phyloP scores from a whole-genome alignment of 2,329 filamentous ascomycete genomes.

The Neofusicoccum cordaticola region DNA sequence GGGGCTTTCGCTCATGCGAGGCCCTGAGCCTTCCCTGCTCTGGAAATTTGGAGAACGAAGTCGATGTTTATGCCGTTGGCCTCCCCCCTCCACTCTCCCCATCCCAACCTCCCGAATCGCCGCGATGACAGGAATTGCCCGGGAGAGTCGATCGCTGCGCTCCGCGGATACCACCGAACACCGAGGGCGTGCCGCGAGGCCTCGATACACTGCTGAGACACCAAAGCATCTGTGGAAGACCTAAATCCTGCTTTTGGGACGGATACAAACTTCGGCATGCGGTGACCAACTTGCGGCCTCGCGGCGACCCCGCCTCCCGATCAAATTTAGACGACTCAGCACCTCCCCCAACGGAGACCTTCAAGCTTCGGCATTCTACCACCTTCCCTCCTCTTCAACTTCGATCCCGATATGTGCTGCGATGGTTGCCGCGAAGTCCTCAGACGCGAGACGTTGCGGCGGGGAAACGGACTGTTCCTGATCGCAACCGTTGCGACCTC shows the following conservation, averaged over 20 bases:
- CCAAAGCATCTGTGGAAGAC: not conserved
- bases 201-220: constrained; percentile 9
- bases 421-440: not conserved
- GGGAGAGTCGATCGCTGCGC: not conserved
- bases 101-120: not conserved
- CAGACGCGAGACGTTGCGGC: constrained; percentile 3
- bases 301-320: not conserved
- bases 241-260: not conserved
- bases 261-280: not conserved
- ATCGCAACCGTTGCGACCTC: not conserved
- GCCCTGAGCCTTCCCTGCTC: not conserved
- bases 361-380: not conserved
- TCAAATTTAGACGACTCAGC: not conserved
- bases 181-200: not conserved
- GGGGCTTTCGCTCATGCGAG: not conserved
- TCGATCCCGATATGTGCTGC: not conserved
- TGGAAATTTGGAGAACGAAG: not conserved
- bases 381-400: not conserved
- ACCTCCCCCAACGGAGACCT: not conserved
- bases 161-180: not conserved
- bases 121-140: not conserved
- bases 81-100: not conserved
- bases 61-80: not conserved
- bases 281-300: not conserved
- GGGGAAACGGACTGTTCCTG: not conserved